A percentile compares a stretch with the other conserved stretches of the same genome.
Conservation (phyloP, 345 rosid genomes). For the Eutrema heterophyllum region DNA sequence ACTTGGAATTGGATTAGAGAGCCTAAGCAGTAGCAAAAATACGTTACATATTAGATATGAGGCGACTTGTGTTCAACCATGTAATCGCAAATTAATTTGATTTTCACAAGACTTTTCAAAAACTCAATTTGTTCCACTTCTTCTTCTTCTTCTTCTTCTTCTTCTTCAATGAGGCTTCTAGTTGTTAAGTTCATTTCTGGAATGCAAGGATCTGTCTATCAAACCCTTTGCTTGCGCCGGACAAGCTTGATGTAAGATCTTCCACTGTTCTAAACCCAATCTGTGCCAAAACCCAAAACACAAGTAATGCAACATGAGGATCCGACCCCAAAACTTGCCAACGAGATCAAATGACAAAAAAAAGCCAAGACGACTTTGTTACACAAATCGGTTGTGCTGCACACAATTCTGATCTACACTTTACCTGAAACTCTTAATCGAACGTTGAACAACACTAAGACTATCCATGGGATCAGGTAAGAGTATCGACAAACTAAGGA, state of each 20-base stretch:
- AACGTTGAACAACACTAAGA: background rate
- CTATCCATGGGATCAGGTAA: slow-evolving; percentile 3
- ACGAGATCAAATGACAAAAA: background rate
- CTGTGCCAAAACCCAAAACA: slow-evolving; percentile 37
- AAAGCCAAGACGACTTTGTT: background rate
- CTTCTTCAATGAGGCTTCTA: background rate
- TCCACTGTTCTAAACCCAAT: slow-evolving; percentile 84
- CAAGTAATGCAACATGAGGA: background rate
- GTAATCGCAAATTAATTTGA: background rate
- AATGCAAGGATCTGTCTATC: slow-evolving; percentile 74
- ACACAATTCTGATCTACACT: background rate
- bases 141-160: background rate
- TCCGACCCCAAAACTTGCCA: background rate
- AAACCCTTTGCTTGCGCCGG: slow-evolving; percentile 68
- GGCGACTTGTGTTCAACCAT: background rate
- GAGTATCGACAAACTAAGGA: background rate
- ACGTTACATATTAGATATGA: background rate
- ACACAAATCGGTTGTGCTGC: background rate
- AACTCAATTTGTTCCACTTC: background rate
- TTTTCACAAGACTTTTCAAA: background rate
- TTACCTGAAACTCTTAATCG: background rate
- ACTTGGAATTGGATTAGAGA: background rate
- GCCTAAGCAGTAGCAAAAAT: slow-evolving; percentile 1
- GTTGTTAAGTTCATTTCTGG: slow-evolving; percentile 46
- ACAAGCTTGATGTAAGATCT: slow-evolving; percentile 59